Conservation (phyloP, 768 basidiomycete genomes). For the Hygrophorus pudorinus region DNA sequence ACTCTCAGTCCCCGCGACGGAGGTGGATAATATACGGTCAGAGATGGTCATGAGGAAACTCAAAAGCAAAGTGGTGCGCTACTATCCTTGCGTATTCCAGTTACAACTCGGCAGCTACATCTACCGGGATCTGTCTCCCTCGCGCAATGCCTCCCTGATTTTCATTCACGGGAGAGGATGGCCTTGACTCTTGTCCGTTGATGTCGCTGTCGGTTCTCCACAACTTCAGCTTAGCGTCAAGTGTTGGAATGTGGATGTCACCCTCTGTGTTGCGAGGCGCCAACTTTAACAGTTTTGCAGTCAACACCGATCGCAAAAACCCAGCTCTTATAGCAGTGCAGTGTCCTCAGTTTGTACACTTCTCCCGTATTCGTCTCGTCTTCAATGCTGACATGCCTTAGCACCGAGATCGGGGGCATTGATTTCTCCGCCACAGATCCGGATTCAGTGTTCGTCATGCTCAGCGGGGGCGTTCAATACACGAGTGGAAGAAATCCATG, state of each 20-base stretch:
- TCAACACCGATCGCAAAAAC: slow-evolving; percentile 31
- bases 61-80: too few relatives aligned
- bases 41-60: too few relatives aligned
- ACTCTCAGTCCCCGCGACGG: too few relatives aligned
- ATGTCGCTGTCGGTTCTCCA: slow-evolving; percentile 13
- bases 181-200: slow-evolving; percentile 39
- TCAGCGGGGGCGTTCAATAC: slow-evolving; percentile 21
- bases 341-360: slow-evolving; percentile 26
- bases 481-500: slow-evolving; percentile 22
- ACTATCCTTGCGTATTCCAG: too few relatives aligned
- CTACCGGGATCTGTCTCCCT: slow-evolving; percentile 15
- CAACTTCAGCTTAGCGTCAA: slow-evolving; percentile 29
- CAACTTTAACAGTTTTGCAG: slow-evolving; percentile 30
- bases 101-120: slow-evolving; percentile 16
- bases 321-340: slow-evolving; percentile 32
- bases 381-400: neutral
- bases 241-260: slow-evolving; percentile 43
- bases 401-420: slow-evolving; percentile 32
- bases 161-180: slow-evolving; percentile 35
- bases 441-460: slow-evolving; percentile 27
- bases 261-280: slow-evolving; percentile 33
- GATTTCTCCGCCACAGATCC: slow-evolving; percentile 25
- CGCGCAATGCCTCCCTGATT: slow-evolving; percentile 33
- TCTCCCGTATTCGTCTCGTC: neutral
- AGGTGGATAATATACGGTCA: too few relatives aligned